Percentiles rank a stretch among this genome's conserved stretches.
Conservation (phyloP, 495 filamentous ascomycete species). For the Antarctomyces pellizariae region DNA sequence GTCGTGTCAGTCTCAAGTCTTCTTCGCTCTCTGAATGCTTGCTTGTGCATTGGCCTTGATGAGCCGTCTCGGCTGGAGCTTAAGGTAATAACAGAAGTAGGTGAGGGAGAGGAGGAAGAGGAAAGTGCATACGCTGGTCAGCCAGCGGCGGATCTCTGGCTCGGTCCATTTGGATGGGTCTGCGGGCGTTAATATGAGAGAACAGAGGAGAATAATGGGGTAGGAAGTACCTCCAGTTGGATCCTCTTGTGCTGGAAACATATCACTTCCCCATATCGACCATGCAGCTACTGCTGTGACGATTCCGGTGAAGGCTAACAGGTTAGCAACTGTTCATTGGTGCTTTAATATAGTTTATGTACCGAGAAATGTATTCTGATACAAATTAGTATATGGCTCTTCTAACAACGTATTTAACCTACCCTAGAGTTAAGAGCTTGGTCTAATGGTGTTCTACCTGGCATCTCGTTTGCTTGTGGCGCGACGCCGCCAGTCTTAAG, state of each 20-base stretch:
- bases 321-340: too few species aligned
- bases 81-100: not conserved
- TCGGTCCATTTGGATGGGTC: conserved; percentile 51
- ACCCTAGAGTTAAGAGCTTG: conserved; percentile 61
- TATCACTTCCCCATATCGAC: conserved; percentile 61
- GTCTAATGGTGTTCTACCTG: conserved; percentile 45
- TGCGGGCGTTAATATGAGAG: conserved; percentile 4
- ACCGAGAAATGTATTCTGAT: conserved; percentile 30
- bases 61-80: conserved; percentile 1
- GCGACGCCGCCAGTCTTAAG: too few species aligned
- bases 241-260: conserved; percentile 49
- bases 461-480: too few species aligned
- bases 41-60: conserved; percentile 1
- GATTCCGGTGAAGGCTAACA: conserved; percentile 63
- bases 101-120: conserved; percentile 2
- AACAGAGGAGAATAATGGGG: not conserved
- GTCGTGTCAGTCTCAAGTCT: conserved; percentile 7
- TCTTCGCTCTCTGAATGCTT: conserved; percentile 1
- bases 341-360: conserved; percentile 9
- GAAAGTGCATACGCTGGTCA: conserved; percentile 37
- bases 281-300: conserved; percentile 65
- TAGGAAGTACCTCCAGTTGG: conserved; percentile 41
- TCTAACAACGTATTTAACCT: conserved; percentile 9
- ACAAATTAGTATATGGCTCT: conserved; percentile 5
- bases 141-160: conserved; percentile 51